Evolutionary conservation across 495 filamentous ascomycete species (phyloP).

Genomic region (Penicillium malachiteum): DNA sequence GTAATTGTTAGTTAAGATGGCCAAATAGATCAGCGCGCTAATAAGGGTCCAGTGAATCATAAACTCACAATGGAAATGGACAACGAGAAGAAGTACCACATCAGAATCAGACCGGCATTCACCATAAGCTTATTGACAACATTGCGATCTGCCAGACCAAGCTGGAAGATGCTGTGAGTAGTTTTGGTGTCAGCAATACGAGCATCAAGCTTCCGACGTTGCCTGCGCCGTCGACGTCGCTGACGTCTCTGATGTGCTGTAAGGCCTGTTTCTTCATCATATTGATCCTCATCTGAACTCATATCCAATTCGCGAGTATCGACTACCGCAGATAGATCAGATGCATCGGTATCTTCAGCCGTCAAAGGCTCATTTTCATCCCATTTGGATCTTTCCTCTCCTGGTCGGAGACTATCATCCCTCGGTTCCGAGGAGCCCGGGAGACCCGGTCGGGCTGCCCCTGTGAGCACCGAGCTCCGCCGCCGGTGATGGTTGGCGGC

Average conservation of each 20-base stretch:
- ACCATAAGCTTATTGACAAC: constrained; percentile 65
- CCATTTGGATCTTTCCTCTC: constrained; percentile 35
- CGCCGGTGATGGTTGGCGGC: constrained; percentile 54
- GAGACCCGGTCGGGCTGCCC: constrained; percentile 37
- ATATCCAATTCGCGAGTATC: constrained; percentile 55
- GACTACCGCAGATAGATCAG: constrained; percentile 48
- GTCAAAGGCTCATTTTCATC: constrained; percentile 38
- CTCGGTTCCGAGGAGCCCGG: constrained; percentile 46
- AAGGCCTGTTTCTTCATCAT: constrained; percentile 88
- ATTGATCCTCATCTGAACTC: constrained; percentile 70
- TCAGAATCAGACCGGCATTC: constrained; percentile 73
- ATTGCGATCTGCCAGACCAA: constrained; percentile 57
- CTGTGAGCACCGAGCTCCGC: constrained; percentile 57
- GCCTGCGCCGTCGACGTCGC: constrained; percentile 61
- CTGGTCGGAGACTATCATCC: constrained; percentile 36
- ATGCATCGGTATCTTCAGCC: constrained; percentile 43
- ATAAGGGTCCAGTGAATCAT: too few relatives aligned
- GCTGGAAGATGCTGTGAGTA: constrained; percentile 32
- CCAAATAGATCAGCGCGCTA: too few relatives aligned
- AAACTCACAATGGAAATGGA: constrained; percentile 86
- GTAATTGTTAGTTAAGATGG: not conserved
- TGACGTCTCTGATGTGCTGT: constrained; percentile 68
- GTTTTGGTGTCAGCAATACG: constrained; percentile 58
- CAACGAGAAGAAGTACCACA: constrained; percentile 95
- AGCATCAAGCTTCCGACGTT: constrained; percentile 71